These are phyloP conservation scores for Tylopilus vinaceipallidus DNA, from an alignment of 768 basidiomycete species.

Conservation along the genomic window DNA sequence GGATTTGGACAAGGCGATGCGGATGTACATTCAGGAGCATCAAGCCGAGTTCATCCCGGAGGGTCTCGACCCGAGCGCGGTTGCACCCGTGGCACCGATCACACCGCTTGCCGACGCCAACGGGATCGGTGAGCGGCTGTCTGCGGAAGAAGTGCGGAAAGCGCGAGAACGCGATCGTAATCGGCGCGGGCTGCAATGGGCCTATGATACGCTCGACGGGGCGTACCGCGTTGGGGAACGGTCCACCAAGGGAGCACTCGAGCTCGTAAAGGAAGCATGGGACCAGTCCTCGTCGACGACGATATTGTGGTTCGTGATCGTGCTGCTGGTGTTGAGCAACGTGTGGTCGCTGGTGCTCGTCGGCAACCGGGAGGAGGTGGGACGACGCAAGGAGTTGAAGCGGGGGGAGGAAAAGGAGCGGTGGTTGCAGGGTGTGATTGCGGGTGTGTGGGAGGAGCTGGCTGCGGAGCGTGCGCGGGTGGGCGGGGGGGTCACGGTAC, in stretches of 20 bases:
- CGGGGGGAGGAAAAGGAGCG: constrained; percentile 67
- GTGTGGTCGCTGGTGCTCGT: constrained; percentile 60
- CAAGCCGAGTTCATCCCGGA: constrained; percentile 86
- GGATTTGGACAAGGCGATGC: constrained; percentile 83
- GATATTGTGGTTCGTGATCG: constrained; percentile 72
- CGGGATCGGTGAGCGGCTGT: constrained; percentile 9
- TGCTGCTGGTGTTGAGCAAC: constrained; percentile 72
- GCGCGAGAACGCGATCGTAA: constrained; percentile 67
- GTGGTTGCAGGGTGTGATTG: constrained; percentile 72
- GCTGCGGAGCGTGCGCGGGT: constrained; percentile 40
- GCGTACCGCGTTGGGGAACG: constrained; percentile 68
- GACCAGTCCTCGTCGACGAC: constrained; percentile 71
- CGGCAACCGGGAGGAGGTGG: constrained; percentile 46
- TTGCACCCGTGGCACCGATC: constrained; percentile 46
- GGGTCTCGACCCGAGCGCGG: constrained; percentile 60
- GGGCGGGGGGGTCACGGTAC: constrained; percentile 11
- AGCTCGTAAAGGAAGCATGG: constrained; percentile 78
- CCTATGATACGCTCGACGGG: constrained; percentile 81
- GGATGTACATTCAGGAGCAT: constrained; percentile 85
- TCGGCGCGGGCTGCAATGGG: constrained; percentile 79
- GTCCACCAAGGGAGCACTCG: constrained; percentile 69
- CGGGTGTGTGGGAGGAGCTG: constrained; percentile 72
- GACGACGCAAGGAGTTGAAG: constrained; percentile 45
- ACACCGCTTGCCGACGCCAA: constrained; percentile 19
- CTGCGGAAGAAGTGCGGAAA: constrained; percentile 33